phyloP scores from a whole-genome alignment of 2,329 filamentous ascomycete genomes.

The Tolypocladium nubicola region DNA sequence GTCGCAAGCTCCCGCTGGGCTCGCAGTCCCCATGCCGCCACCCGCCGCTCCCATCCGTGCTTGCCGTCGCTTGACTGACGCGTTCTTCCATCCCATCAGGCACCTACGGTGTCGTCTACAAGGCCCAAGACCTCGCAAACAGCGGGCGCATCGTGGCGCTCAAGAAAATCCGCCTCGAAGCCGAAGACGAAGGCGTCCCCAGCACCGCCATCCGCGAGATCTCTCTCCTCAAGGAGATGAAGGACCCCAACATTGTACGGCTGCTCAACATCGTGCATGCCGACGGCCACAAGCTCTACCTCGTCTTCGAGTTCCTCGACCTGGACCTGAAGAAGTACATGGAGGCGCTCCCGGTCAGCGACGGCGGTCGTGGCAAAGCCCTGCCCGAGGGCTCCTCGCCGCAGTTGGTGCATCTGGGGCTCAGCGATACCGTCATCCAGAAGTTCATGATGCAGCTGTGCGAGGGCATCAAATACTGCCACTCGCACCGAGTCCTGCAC shows the following conservation, averaged over 20 bases:
- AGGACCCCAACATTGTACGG: conserved; percentile 79
- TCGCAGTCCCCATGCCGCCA: neutral
- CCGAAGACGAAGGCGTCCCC: conserved; percentile 88
- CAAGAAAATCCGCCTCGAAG: conserved; percentile 92
- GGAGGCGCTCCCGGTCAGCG: conserved; percentile 75
- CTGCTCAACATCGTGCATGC: conserved; percentile 89
- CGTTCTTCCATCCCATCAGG: conserved; percentile 36
- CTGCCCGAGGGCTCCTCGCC: conserved; percentile 66
- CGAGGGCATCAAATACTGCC: conserved; percentile 77
- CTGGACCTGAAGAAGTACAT: conserved; percentile 93
- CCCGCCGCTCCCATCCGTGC: neutral
- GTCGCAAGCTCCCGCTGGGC: neutral
- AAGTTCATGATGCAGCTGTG: conserved; percentile 89
- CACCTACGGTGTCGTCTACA: conserved; percentile 93
- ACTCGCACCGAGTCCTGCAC: conserved; percentile 78
- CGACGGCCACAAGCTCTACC: conserved; percentile 88
- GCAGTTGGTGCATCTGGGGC: conserved; percentile 54
- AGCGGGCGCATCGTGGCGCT: conserved; percentile 78
- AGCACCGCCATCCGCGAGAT: conserved; percentile 92
- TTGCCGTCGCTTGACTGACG: neutral
- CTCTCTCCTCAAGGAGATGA: conserved; percentile 89
- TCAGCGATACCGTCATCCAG: conserved; percentile 75
- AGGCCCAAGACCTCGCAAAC: conserved; percentile 76
- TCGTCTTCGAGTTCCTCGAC: conserved; percentile 87
- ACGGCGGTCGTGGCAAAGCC: conserved; percentile 76